Conservation (phyloP, 257 asterid species). For the Petunia secreta region DNA sequence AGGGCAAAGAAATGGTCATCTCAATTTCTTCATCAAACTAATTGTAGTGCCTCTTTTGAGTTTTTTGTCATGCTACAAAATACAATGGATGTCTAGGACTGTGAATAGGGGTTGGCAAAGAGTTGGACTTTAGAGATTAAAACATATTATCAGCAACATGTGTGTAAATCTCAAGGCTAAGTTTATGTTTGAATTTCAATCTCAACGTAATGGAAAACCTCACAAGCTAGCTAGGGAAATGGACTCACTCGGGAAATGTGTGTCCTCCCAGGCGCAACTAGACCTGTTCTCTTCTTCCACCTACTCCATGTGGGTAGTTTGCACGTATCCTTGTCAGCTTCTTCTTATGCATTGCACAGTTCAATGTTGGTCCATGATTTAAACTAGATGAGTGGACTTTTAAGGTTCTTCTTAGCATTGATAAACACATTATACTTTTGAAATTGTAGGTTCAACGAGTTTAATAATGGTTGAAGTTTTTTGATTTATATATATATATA, state of each 20-base stretch:
- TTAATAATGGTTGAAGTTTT: background rate
- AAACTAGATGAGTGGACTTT: background rate
- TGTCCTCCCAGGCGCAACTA: slow-evolving; percentile 38
- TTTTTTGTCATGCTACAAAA: slow-evolving; percentile 38
- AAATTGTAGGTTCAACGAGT: background rate
- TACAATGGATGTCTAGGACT: slow-evolving; percentile 27
- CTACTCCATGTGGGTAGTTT: slow-evolving; percentile 51
- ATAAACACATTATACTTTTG: background rate
- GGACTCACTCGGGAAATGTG: slow-evolving; percentile 31
- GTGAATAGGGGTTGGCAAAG: slow-evolving; percentile 9
- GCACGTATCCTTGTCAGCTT: slow-evolving; percentile 22
- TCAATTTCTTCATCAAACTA: slow-evolving; percentile 1
- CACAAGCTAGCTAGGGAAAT: background rate
- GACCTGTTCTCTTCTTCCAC: slow-evolving; percentile 26
- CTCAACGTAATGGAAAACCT: background rate
- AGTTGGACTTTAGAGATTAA: slow-evolving; percentile 30
- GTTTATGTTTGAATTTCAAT: background rate
- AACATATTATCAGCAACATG: slow-evolving; percentile 7
- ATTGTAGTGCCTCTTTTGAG: background rate
- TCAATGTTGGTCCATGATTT: background rate
- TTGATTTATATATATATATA: too few relatives aligned
- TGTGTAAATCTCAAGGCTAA: slow-evolving; percentile 15
- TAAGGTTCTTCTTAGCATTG: too few relatives aligned
- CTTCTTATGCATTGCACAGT: background rate
- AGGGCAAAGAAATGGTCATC: background rate